Evolutionary conservation across 208 protist species (phyloP).

Genomic region (Acanthamoeba royreba): DNA sequence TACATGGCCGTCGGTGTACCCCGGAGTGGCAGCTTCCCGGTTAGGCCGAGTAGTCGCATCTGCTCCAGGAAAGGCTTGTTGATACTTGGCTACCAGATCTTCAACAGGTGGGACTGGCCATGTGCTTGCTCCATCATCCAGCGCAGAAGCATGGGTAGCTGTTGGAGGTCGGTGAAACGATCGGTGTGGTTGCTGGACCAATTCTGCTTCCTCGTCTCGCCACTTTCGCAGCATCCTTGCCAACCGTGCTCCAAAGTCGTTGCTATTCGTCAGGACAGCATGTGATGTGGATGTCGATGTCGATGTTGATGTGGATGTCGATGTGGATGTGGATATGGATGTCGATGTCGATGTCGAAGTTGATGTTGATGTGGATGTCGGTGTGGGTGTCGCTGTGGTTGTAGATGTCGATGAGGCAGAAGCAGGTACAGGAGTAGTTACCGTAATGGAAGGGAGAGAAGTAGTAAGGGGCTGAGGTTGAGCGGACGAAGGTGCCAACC

Average conservation of each 20-base stretch:
- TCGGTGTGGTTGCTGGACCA: too few species aligned
- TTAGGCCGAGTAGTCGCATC: too few species aligned
- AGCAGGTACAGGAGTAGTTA: background rate
- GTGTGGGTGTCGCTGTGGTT: background rate
- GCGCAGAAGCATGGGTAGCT: too few species aligned
- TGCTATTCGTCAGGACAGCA: background rate
- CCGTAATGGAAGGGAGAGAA: background rate
- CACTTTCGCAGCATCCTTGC: background rate
- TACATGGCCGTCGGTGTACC: too few species aligned
- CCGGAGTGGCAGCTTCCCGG: too few species aligned
- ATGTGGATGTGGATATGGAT: background rate
- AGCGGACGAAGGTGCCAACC: background rate
- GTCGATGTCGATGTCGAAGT: background rate
- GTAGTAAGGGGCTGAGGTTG: background rate
- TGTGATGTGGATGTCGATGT: background rate
- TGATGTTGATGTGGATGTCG: background rate
- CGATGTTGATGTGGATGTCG: background rate
- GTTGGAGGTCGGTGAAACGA: too few species aligned
- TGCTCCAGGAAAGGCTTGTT: too few species aligned
- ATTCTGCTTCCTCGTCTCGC: background rate
- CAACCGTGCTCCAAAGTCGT: background rate
- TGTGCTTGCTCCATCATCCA: too few species aligned
- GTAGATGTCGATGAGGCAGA: background rate
- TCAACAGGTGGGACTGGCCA: too few species aligned
- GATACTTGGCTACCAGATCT: too few species aligned